Percentiles rank a stretch among this genome's conserved stretches.
Evolutionary conservation across 208 protist genomes (phyloP).

Genomic region (Leptomonas pyrrhocoris): DNA sequence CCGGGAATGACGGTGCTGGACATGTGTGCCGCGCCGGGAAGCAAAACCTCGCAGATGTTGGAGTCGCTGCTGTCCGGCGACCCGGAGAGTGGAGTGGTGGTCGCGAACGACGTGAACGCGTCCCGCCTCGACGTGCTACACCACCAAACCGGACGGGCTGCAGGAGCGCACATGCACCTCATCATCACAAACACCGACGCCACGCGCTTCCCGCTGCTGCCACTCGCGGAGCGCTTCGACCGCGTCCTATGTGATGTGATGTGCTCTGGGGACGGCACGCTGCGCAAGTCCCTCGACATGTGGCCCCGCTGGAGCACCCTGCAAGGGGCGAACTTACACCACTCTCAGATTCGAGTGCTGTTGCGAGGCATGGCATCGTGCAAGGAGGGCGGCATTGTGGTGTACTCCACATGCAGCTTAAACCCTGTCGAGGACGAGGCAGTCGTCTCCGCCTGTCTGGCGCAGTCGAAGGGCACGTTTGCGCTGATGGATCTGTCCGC

Average conservation of each 20-base stretch:
- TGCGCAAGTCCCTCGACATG: slow-evolving; percentile 94
- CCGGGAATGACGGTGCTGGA: slow-evolving; percentile 84
- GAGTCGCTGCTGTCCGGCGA: slow-evolving; percentile 60
- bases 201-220: slow-evolving; percentile 74
- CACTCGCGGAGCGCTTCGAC: slow-evolving; percentile 77
- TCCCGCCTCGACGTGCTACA: slow-evolving; percentile 85
- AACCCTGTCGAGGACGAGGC: slow-evolving; percentile 96
- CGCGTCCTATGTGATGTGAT: slow-evolving; percentile 95
- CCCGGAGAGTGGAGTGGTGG: slow-evolving; percentile 63
- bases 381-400: slow-evolving; percentile 85
- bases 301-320: slow-evolving; percentile 92
- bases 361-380: slow-evolving; percentile 81
- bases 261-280: slow-evolving; percentile 95
- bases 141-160: slow-evolving; percentile 76
- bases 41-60: slow-evolving; percentile 90
- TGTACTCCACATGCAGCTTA: slow-evolving; percentile 96
- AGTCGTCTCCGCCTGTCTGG: slow-evolving; percentile 88
- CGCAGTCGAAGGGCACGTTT: slow-evolving; percentile 62
- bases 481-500: slow-evolving; percentile 82
- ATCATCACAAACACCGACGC: slow-evolving; percentile 92
- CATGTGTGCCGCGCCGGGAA: slow-evolving; percentile 89
- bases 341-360: slow-evolving; percentile 81
- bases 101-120: slow-evolving; percentile 91
- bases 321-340: slow-evolving; percentile 86
- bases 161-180: slow-evolving; percentile 72